Evolutionary conservation across 2,329 filamentous ascomycete species (phyloP).

Genomic region (Celoporthe dispersa): DNA sequence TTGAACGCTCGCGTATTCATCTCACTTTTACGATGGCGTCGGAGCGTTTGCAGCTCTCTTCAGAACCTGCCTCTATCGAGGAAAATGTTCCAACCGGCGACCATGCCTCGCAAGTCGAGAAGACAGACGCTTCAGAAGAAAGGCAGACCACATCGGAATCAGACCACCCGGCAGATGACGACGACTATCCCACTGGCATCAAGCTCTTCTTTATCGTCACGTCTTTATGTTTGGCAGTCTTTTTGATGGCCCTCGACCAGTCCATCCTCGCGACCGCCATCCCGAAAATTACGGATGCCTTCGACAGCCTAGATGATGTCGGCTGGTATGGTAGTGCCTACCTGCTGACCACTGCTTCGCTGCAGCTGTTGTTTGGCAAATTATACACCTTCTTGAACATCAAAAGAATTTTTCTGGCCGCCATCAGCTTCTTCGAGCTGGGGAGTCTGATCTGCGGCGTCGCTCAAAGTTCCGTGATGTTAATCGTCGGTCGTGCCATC

Average conservation of each 20-base stretch:
- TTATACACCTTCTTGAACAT: conserved; percentile 48
- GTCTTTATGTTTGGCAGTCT: conserved; percentile 51
- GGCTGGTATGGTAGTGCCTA: conserved; percentile 40
- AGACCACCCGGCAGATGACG: not conserved
- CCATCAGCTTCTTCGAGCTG: conserved; percentile 46
- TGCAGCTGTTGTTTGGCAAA: conserved; percentile 43
- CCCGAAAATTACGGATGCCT: not conserved
- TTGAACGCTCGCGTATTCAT: not conserved
- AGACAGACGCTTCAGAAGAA: not conserved
- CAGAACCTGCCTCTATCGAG: not conserved
- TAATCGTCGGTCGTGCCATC: conserved; percentile 39
- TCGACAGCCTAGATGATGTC: conserved; percentile 10
- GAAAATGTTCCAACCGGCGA: not conserved
- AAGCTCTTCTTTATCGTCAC: conserved; percentile 49
- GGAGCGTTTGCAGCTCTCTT: not conserved
- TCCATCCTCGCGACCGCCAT: not conserved
- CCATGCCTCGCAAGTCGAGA: conserved; percentile 1
- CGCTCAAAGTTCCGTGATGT: conserved; percentile 36
- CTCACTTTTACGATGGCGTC: not conserved
- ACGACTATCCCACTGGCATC: conserved; percentile 43
- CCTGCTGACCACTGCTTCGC: conserved; percentile 41
- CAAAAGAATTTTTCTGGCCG: conserved; percentile 43
- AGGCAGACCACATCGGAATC: not conserved
- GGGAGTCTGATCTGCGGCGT: conserved; percentile 44
- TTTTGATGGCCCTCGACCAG: conserved; percentile 32